A percentile compares a stretch with the other conserved stretches of the same genome.
Conservation (phyloP, 2,329 filamentous ascomycete genomes). For the Corynespora cassiicola region DNA sequence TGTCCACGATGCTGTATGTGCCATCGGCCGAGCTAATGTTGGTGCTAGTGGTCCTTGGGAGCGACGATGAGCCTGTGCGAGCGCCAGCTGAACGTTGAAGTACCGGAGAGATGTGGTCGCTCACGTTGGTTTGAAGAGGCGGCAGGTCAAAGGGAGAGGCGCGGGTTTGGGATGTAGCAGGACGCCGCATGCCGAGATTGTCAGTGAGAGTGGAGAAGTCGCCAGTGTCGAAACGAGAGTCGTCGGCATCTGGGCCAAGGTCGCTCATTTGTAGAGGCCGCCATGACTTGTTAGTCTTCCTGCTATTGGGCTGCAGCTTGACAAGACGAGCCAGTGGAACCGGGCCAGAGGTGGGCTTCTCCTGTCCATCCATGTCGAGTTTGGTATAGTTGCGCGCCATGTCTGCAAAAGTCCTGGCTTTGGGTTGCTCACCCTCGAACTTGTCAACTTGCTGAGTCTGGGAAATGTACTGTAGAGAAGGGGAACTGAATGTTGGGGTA, state of each 20-base stretch:
- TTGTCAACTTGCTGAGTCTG: too few relatives aligned
- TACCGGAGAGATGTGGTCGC: conserved; percentile 3
- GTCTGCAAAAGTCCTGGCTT: conserved; percentile 30
- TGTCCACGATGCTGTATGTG: conserved; percentile 13
- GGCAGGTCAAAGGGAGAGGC: conserved; percentile 12
- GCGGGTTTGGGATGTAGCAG: background rate
- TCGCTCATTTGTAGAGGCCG: conserved; percentile 27
- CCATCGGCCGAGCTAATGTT: conserved; percentile 14
- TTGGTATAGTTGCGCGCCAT: conserved; percentile 33
- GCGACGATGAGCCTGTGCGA: background rate
- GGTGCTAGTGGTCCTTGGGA: conserved; percentile 1
- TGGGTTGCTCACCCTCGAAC: too few relatives aligned
- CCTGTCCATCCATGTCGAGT: conserved; percentile 18
- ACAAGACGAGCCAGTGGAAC: conserved; percentile 25
- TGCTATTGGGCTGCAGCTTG: conserved; percentile 26
- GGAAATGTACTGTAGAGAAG: conserved; percentile 22
- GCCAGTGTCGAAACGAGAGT: conserved; percentile 7
- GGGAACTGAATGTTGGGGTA: conserved; percentile 16
- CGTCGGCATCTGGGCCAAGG: conserved; percentile 10
- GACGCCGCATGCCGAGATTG: background rate
- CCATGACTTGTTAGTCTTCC: conserved; percentile 28
- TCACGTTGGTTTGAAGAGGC: conserved; percentile 11
- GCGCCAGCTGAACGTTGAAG: background rate
- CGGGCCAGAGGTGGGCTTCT: conserved; percentile 19
- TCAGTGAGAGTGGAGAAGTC: conserved; percentile 2